Evolutionary conservation across 2,329 filamentous ascomycete species (phyloP).

Genomic region (Nemania serpens): DNA sequence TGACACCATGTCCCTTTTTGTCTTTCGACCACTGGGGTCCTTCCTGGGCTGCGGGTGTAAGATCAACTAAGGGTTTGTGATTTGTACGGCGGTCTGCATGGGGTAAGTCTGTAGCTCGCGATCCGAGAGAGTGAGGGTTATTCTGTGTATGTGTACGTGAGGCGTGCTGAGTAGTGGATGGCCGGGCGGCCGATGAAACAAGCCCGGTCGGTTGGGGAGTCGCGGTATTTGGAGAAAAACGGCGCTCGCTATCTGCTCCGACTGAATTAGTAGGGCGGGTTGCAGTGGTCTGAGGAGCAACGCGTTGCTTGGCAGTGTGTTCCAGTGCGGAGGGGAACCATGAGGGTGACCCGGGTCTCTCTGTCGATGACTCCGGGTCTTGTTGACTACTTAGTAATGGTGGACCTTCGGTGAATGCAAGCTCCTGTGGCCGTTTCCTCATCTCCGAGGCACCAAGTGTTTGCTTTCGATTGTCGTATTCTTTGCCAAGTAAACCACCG

Average conservation of each 20-base stretch:
- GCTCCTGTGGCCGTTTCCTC: conserved; percentile 36
- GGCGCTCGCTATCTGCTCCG: conserved; percentile 27
- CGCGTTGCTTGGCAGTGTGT: conserved; percentile 38
- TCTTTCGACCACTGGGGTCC: conserved; percentile 40
- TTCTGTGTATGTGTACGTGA: conserved; percentile 6
- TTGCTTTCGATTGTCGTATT: conserved; percentile 54
- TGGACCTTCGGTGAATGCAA: conserved; percentile 60
- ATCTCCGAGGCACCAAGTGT: conserved; percentile 39
- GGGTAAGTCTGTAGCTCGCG: conserved; percentile 27
- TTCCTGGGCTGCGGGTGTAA: conserved; percentile 37
- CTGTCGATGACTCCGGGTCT: conserved; percentile 38
- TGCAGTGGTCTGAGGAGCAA: conserved; percentile 12
- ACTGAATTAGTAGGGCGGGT: conserved; percentile 33
- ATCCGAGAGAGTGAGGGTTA: conserved; percentile 31
- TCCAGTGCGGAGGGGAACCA: conserved; percentile 48
- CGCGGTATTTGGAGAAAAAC: conserved; percentile 28
- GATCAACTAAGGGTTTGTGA: conserved; percentile 39
- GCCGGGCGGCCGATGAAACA: conserved; percentile 9
- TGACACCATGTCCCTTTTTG: conserved; percentile 39
- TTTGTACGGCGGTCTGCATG: conserved; percentile 34
- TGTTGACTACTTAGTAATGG: conserved; percentile 57
- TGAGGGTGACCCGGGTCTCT: conserved; percentile 33
- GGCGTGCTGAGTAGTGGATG: conserved; percentile 22
- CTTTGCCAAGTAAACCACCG: conserved; percentile 56
- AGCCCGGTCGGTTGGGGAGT: conserved; percentile 27